A percentile compares a stretch with the other conserved stretches of the same genome.
Evolutionary conservation across 1,284 basidiomycete genomes (phyloP).

Genomic region (Porodaedalea pini): DNA sequence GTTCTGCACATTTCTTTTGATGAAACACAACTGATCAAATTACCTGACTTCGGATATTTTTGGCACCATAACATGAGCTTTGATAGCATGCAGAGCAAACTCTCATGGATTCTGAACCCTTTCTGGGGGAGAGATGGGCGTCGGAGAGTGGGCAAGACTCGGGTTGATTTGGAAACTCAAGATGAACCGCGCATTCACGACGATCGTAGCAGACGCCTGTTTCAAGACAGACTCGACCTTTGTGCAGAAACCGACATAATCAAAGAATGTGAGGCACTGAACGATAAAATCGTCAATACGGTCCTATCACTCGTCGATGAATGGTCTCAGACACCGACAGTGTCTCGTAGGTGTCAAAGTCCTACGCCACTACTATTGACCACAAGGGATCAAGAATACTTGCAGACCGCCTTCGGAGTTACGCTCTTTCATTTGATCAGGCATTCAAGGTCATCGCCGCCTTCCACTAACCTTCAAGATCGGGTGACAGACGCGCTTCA

Average conservation of each 20-base stretch:
- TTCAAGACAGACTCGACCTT: conserved; percentile 5
- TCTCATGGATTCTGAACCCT: too few species aligned
- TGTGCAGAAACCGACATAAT: conserved; percentile 14
- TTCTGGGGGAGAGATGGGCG: too few species aligned
- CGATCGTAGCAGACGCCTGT: not conserved
- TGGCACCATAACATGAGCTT: too few species aligned
- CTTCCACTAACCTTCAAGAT: not conserved
- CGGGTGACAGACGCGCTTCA: not conserved
- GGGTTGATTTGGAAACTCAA: too few species aligned
- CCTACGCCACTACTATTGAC: not conserved
- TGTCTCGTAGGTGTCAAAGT: not conserved
- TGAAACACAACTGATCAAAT: too few species aligned
- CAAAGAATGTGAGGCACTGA: conserved; percentile 3
- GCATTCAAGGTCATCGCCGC: not conserved
- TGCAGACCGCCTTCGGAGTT: not conserved
- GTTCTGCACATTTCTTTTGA: too few species aligned
- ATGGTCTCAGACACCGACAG: not conserved
- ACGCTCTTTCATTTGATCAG: not conserved
- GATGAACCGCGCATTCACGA: not conserved
- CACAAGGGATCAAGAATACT: not conserved
- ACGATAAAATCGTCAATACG: not conserved
- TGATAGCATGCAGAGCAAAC: too few species aligned
- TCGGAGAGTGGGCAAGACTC: too few species aligned
- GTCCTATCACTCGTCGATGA: conserved; percentile 5
- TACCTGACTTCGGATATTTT: too few species aligned